A percentile compares a stretch with the other conserved stretches of the same genome.
phyloP scores from a whole-genome alignment of 2,329 filamentous ascomycete genomes.

The Penicillium sp. region DNA sequence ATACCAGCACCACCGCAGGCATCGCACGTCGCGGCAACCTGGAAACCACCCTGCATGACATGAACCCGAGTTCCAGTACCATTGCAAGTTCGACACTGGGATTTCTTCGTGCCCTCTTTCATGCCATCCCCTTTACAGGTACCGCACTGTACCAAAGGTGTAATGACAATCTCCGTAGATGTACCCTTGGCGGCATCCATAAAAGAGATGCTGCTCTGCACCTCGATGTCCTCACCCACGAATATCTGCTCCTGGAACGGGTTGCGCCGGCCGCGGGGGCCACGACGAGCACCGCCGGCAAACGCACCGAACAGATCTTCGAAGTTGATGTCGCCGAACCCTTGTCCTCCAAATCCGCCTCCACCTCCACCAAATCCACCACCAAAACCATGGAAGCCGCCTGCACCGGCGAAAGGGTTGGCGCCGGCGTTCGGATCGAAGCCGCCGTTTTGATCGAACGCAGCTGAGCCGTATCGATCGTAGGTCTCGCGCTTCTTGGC shows the following conservation, averaged over 20 bases:
- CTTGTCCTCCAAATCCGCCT: constrained; percentile 50
- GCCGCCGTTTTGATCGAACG: constrained; percentile 64
- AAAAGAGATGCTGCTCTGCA: constrained; percentile 89
- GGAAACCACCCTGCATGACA: constrained; percentile 88
- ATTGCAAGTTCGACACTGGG: constrained; percentile 74
- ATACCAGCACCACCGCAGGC: constrained; percentile 77
- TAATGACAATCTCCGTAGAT: constrained; percentile 81
- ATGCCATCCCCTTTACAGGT: constrained; percentile 81
- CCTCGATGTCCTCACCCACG: constrained; percentile 94
- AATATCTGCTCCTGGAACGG: constrained; percentile 78
- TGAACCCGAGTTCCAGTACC: constrained; percentile 85
- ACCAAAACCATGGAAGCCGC: constrained; percentile 59
- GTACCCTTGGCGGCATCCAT: constrained; percentile 94
- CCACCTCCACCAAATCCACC: constrained; percentile 50
- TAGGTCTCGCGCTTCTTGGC: constrained; percentile 89
- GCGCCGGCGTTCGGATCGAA: constrained; percentile 71
- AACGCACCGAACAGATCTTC: constrained; percentile 94
- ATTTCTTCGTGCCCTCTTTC: constrained; percentile 73
- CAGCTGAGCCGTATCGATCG: constrained; percentile 85
- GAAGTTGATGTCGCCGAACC: constrained; percentile 84
- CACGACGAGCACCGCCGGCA: constrained; percentile 57
- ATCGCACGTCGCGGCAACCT: constrained; percentile 87
- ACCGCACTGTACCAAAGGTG: constrained; percentile 74
- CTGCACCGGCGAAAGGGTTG: constrained; percentile 57
- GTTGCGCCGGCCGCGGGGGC: constrained; percentile 55